Conservation (phyloP, 257 asterid species). For the Nyctanthes arbortristis region DNA sequence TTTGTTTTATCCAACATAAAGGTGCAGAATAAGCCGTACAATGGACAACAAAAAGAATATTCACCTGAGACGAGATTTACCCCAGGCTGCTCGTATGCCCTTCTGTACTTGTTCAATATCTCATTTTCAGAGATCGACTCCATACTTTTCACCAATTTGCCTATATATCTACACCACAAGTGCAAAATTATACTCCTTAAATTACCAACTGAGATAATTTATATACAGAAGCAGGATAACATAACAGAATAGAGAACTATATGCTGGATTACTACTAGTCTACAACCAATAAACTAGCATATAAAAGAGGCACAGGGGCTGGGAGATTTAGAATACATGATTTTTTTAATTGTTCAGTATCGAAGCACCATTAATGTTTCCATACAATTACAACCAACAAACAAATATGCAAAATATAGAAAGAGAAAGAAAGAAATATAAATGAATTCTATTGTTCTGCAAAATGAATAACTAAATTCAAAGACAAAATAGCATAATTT, state of each 20-base stretch:
- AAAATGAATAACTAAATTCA: neutral
- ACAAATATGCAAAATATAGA: neutral
- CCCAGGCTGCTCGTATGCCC: conserved; percentile 99
- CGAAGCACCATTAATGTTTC: neutral
- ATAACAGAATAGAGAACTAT: neutral
- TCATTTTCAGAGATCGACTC: conserved; percentile 84
- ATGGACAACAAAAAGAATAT: conserved; percentile 19
- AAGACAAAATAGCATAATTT: neutral
- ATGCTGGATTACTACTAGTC: neutral
- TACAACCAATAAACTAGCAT: neutral
- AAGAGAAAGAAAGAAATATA: neutral
- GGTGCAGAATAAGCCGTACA: neutral
- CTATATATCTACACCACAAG: conserved; percentile 64
- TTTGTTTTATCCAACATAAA: neutral
- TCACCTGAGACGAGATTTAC: conserved; percentile 90
- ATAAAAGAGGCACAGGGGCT: neutral
- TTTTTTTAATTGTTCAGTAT: neutral
- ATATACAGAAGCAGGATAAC: neutral
- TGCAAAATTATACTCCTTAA: neutral
- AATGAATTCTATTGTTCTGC: neutral
- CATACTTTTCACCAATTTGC: conserved; percentile 91
- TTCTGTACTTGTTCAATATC: conserved; percentile 75
- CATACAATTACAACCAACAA: neutral
- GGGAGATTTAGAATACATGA: neutral
- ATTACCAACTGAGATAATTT: neutral